Percentiles rank a stretch among this genome's conserved stretches.
Evolutionary conservation across 306 rosid genomes (phyloP).

Genomic region (Prunus kanzakura): DNA sequence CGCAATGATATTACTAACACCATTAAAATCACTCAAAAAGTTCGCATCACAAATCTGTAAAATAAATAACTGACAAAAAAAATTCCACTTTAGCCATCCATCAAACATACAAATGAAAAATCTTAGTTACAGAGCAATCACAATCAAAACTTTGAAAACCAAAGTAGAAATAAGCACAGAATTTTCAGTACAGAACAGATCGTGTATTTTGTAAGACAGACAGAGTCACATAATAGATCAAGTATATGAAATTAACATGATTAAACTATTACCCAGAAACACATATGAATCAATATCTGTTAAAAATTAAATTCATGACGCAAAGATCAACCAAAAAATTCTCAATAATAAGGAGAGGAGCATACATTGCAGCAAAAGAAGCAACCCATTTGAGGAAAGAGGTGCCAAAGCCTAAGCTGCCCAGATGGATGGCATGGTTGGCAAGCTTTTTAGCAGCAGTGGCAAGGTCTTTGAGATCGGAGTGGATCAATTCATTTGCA

Average conservation of each 20-base stretch:
- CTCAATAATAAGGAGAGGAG: background rate
- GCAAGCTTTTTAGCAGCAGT: slow-evolving; percentile 51
- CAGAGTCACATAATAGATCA: no score
- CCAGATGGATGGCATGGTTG: slow-evolving; percentile 52
- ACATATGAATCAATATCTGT: background rate
- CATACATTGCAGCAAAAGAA: slow-evolving; percentile 71
- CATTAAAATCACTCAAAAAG: no score
- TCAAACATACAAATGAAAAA: no score
- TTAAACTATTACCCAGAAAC: background rate
- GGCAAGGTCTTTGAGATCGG: slow-evolving; percentile 60
- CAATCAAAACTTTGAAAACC: no score
- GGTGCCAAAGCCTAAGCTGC: slow-evolving; percentile 56
- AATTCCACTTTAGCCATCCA: no score
- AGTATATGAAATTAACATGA: background rate
- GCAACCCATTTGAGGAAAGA: slow-evolving; percentile 68
- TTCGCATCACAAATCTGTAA: no score
- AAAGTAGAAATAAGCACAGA: no score
- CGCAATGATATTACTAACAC: no score
- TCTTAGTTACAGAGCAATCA: no score
- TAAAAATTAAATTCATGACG: background rate
- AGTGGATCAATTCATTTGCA: slow-evolving; percentile 33
- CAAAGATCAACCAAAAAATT: background rate
- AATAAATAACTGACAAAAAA: no score
- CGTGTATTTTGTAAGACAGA: no score
- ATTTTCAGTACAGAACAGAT: no score